These are phyloP conservation scores for Aspergillus tamarii DNA, from an alignment of 2,329 filamentous ascomycete species.

Conservation along the genomic window DNA sequence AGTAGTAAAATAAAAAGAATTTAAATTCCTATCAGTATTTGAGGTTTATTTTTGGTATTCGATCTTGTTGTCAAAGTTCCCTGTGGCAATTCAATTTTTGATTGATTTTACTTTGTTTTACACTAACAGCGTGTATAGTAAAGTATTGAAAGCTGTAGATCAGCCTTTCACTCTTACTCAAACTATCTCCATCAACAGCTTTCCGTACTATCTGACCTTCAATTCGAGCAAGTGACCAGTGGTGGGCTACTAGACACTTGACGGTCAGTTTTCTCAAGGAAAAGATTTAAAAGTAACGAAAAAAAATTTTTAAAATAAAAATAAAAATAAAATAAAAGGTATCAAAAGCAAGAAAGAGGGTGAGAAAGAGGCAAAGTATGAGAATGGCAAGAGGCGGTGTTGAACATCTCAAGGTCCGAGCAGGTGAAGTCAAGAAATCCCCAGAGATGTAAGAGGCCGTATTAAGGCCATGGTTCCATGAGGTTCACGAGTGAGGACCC, in stretches of 20 bases:
- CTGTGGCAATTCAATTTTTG: not conserved
- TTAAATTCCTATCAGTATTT: not conserved
- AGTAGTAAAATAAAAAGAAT: not conserved
- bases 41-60: not conserved
- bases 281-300: not conserved
- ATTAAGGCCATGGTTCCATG: not conserved
- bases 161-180: not conserved
- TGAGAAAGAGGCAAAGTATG: not conserved
- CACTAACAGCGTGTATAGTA: not conserved
- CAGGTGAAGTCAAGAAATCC: not conserved
- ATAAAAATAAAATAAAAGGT: not conserved
- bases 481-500: not conserved
- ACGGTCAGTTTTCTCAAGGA: not conserved
- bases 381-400: slow-evolving; percentile 11
- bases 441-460: not conserved
- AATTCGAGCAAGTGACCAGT: not conserved
- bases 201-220: too few relatives aligned
- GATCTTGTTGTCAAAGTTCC: not conserved
- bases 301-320: not conserved
- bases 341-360: not conserved
- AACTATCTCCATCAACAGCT: too few relatives aligned
- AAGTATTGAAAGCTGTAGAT: not conserved
- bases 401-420: slow-evolving; percentile 1
- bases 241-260: not conserved
- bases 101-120: slow-evolving; percentile 1